phyloP scores from a whole-genome alignment of 1,284 basidiomycete genomes.

The Melanopsichium pennsylvanicum region DNA sequence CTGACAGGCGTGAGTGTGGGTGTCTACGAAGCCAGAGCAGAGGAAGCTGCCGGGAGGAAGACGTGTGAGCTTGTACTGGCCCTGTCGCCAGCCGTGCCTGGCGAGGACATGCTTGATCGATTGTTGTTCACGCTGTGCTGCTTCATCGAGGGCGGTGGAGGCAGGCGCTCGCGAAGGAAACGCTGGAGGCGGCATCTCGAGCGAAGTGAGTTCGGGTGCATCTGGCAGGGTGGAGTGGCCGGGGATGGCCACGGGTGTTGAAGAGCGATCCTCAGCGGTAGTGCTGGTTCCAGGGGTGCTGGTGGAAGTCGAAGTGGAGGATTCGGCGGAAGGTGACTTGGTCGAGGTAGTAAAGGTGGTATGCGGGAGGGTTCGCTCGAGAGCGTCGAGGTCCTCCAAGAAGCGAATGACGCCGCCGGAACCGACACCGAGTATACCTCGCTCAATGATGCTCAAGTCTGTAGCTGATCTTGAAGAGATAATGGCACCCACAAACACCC shows the following conservation, averaged over 20 bases:
- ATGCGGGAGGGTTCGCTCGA: constrained; percentile 21
- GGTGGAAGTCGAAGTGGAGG: constrained; percentile 22
- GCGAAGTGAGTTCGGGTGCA: constrained; percentile 30
- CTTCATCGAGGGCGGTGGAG: constrained; percentile 10
- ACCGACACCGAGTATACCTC: constrained; percentile 56
- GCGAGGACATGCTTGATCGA: constrained; percentile 38
- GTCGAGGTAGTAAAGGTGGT: not conserved
- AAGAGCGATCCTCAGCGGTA: constrained; percentile 36
- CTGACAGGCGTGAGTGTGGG: constrained; percentile 72
- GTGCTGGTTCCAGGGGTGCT: constrained; percentile 8
- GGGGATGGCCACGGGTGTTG: constrained; percentile 49
- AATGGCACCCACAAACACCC: constrained; percentile 58
- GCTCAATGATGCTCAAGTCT: constrained; percentile 49
- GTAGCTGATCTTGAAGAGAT: constrained; percentile 44
- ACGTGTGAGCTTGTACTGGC: constrained; percentile 67
- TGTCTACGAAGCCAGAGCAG: constrained; percentile 87
- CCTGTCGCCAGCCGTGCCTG: constrained; percentile 53
- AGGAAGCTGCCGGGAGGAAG: constrained; percentile 79
- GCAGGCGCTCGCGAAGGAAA: constrained; percentile 19
- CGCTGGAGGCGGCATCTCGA: constrained; percentile 45
- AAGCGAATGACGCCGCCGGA: constrained; percentile 56
- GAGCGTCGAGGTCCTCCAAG: constrained; percentile 53
- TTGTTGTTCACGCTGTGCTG: constrained; percentile 31
- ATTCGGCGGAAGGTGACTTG: constrained; percentile 10
- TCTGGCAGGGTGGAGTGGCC: constrained; percentile 19